Percentiles rank a stretch among this genome's conserved stretches.
These are phyloP conservation scores for Hysterium pulicare DNA, from an alignment of 2,329 filamentous ascomycete genomes.

Conservation along the genomic window DNA sequence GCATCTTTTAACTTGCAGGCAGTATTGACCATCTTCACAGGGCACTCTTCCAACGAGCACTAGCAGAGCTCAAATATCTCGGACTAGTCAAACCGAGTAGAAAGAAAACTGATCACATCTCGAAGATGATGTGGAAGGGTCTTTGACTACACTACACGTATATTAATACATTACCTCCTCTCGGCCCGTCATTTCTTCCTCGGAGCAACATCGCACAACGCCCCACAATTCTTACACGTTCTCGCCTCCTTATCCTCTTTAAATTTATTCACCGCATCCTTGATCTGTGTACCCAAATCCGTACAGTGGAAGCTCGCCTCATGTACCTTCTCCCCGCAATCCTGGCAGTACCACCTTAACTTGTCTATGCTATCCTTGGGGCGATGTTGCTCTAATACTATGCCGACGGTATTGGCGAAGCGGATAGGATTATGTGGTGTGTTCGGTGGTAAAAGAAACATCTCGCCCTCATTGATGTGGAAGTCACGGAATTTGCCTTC, in stretches of 20 bases:
- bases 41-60: slow-evolving; percentile 76
- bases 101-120: slow-evolving; percentile 89
- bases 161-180: not conserved
- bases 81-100: slow-evolving; percentile 86
- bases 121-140: slow-evolving; percentile 79
- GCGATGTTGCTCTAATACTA: slow-evolving; percentile 84
- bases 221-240: slow-evolving; percentile 74
- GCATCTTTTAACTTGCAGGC: not conserved
- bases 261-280: slow-evolving; percentile 82
- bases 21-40: slow-evolving; percentile 25
- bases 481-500: slow-evolving; percentile 70
- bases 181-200: slow-evolving; percentile 15
- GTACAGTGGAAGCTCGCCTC: slow-evolving; percentile 86
- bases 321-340: slow-evolving; percentile 70
- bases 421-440: slow-evolving; percentile 95
- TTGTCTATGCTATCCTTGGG: slow-evolving; percentile 68
- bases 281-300: slow-evolving; percentile 91
- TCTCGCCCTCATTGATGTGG: slow-evolving; percentile 84
- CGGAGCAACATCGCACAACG: slow-evolving; percentile 69
- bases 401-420: slow-evolving; percentile 88
- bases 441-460: slow-evolving; percentile 90
- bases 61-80: slow-evolving; percentile 81
- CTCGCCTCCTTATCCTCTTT: slow-evolving; percentile 65
- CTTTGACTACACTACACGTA: slow-evolving; percentile 43
- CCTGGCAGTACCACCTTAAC: slow-evolving; percentile 85